Base-by-base conservation (phyloP, 2,329 filamentous ascomycete species). In the Escovopsis weberi region DNA sequence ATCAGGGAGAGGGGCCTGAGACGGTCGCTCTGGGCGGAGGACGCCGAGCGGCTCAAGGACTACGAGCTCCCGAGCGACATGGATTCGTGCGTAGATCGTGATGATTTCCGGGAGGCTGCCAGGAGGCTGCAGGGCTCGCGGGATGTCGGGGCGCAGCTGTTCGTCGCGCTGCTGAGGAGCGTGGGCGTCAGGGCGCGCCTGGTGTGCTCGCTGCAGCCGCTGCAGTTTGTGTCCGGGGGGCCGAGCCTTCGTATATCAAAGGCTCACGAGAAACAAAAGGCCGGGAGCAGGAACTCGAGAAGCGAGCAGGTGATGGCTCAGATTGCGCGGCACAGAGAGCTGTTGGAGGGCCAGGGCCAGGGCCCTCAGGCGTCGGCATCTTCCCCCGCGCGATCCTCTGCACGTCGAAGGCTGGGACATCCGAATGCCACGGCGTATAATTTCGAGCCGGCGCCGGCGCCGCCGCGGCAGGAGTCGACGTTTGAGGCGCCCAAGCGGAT, bases 101-200 rank as follows among this genome's bases (percentile, higher is more conserved):
- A 69, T 1, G 85, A 93, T 49, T 96, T 96, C 52, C 69, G 72
- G 4, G 68, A 69, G 33, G 80, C 83, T 28, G 85, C 88, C 1
- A 71, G 67, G 46, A 74, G 64, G 5, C 61, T 94, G 15, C 68
- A 78, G 49, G 93, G 89, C 1, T 96, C 89, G 8, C 77, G 88
- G 49, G 91, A 98, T 58, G 70, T 93, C 9, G 91, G 88, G 1
- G 84, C 86, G 2, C 88, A 96, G 57, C 60, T 98, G 0, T 94
- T 93, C 54, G 96, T 91, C 58, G 83, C 88, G 3, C 62, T 96
- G 30, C 69, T 98, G 4, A 79, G 91, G 15, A 75, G 78, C n/a
- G 77, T 74, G n/a, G 87, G 85, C 3, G 77, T 96, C 6, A 78
- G 86, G 48, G 72, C 85, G 5, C 75, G 91, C 11, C 69, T 98